Evolutionary conservation across 2,329 filamentous ascomycete genomes (phyloP), one percentile per base, ranked within the genome.

Genomic region (Colletotrichum tamarilloi): DNA sequence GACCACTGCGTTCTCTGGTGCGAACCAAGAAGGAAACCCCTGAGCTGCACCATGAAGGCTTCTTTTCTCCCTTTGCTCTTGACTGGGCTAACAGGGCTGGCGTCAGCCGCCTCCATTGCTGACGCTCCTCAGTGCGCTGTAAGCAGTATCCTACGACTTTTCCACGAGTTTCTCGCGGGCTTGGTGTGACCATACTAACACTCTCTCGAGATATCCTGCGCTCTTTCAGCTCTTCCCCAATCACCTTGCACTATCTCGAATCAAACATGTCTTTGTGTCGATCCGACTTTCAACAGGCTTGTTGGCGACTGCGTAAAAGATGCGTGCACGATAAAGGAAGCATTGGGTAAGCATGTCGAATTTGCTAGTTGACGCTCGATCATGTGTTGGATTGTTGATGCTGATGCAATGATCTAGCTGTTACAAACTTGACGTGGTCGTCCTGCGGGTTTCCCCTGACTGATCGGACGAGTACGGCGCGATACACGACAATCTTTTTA

Each of bases 301-400:
- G 66, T 62, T 14, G 66, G 66, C 19, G 66, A 57, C 22, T 62
- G 66, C 49, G 32, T 62, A 22, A 12, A 55, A 49, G 16, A 55
- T 42, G 38, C 38, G 5, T 42, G 38, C 5, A 42, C 57, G 1
- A 28, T 68, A 30, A 55, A 62, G 8, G 42, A 49, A n/a, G 7
- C 42, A n/a, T 19, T 49, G 7, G 42, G 19, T n/a, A n/a, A 9
- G 42, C 4, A n/a, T 19, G 42, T n/a, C 8, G 16, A 49, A 11
- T 19, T n/a, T 4, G 5, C 19, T 8, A 19, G 3, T 19, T 19
- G 6, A 49, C 6, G 8, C 19, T n/a, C 19, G 42, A 46, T 7
- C 5, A 9, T 46, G 19, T n/a, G 42, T n/a, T 1, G 42, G 6
- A 46, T 8, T 19, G 2, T 49, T 16, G 38, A 19, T 49, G 19